A percentile compares a stretch with the other conserved stretches of the same genome.
Evolutionary conservation across 305 asterid genomes (phyloP).

Genomic region (Petunia hybrid): DNA sequence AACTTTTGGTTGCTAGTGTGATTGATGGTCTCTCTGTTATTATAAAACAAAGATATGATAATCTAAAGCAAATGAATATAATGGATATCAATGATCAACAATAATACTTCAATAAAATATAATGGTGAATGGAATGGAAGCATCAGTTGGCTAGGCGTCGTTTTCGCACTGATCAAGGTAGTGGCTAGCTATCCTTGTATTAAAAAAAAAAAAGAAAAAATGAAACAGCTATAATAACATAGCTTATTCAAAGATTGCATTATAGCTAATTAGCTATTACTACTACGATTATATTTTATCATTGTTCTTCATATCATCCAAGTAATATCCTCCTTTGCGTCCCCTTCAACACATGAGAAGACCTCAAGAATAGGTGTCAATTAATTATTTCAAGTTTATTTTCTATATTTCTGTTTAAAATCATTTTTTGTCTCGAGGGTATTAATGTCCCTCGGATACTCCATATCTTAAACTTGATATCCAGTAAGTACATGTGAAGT

Average conservation of each 20-base stretch:
- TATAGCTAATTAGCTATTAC: slow-evolving; percentile 10
- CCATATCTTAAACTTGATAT: neutral
- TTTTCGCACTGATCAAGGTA: slow-evolving; percentile 38
- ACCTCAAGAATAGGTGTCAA: neutral
- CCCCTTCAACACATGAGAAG: neutral
- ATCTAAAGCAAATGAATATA: slow-evolving; percentile 21
- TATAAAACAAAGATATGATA: slow-evolving; percentile 24
- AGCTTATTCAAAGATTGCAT: neutral
- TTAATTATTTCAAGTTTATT: neutral
- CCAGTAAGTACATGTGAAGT: neutral
- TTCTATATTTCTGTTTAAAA: neutral
- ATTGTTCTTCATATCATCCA: neutral
- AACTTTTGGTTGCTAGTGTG: slow-evolving; percentile 11
- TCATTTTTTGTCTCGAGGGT: neutral
- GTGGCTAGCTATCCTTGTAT: slow-evolving; percentile 7
- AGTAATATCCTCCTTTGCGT: neutral
- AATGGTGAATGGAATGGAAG: slow-evolving; percentile 30
- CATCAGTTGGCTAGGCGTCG: slow-evolving; percentile 46
- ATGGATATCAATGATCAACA: slow-evolving; percentile 11
- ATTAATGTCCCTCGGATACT: neutral
- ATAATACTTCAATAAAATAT: slow-evolving; percentile 23
- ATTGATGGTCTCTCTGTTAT: slow-evolving; percentile 26
- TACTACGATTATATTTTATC: neutral
- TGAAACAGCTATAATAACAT: neutral
- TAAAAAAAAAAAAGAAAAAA: neutral